Percentiles rank a stretch among this genome's conserved stretches.
These are phyloP conservation scores for Tetradesmus lagerheimii DNA, from an alignment of 139 green algal species.

Conservation along the genomic window DNA sequence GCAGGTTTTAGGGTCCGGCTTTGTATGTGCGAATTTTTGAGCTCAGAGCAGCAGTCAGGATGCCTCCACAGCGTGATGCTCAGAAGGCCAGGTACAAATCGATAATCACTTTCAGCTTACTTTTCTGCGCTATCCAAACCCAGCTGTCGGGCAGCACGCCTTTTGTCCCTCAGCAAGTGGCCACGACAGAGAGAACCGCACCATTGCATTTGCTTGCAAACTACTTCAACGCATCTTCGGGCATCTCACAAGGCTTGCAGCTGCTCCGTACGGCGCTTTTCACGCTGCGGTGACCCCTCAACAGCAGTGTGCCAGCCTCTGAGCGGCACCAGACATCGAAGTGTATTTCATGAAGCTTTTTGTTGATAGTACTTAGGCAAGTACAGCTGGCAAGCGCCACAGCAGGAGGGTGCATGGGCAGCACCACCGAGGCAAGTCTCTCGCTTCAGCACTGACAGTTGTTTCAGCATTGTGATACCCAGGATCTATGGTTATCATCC, in stretches of 20 bases:
- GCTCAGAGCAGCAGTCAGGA: background rate
- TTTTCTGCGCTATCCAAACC: background rate
- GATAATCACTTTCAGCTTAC: background rate
- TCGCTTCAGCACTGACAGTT: background rate
- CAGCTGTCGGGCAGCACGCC: background rate
- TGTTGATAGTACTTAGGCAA: background rate
- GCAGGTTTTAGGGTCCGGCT: background rate
- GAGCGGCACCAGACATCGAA: background rate
- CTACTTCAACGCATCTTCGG: too few relatives aligned
- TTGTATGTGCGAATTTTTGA: constrained; percentile 1
- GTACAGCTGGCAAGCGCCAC: background rate
- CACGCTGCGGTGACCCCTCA: background rate
- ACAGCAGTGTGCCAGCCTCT: background rate
- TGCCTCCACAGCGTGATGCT: background rate
- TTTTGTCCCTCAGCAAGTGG: background rate
- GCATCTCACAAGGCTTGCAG: background rate
- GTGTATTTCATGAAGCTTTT: background rate
- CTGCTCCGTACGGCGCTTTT: background rate
- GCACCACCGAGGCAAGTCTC: background rate
- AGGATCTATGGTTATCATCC: background rate
- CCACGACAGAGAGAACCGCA: background rate
- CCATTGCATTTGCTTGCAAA: background rate
- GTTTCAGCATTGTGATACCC: background rate
- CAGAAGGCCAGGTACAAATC: background rate
- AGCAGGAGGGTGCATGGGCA: constrained; percentile 1